phyloP scores from a whole-genome alignment of 805 yeast species.

The Starmerella tilneyi region DNA sequence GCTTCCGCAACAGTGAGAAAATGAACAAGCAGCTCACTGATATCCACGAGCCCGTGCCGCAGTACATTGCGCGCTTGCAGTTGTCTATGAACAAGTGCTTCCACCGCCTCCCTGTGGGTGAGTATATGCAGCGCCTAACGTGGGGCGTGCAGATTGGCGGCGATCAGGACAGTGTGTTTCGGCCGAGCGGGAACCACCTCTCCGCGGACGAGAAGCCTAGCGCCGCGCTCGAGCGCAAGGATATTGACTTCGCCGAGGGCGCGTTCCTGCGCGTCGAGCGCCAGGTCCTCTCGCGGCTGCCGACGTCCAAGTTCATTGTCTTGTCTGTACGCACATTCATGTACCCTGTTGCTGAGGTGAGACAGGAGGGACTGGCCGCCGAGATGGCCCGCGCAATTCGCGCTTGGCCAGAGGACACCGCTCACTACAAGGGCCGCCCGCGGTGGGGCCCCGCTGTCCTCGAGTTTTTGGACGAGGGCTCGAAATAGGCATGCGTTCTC shows the following conservation, averaged over 20 bases:
- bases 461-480: constrained; percentile 12
- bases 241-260: constrained; percentile 31
- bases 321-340: constrained; percentile 49
- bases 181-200: constrained; percentile 16
- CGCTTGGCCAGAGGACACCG: constrained; percentile 27
- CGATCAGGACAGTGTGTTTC: constrained; percentile 13
- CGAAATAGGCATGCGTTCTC: no score
- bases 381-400: constrained; percentile 54
- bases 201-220: constrained; percentile 23
- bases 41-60: constrained; percentile 67
- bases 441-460: constrained; percentile 23
- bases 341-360: constrained; percentile 41
- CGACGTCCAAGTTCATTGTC: constrained; percentile 37
- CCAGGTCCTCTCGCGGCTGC: constrained; percentile 45
- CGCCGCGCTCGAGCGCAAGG: constrained; percentile 29
- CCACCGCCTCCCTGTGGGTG: constrained; percentile 32
- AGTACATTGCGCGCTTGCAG: constrained; percentile 46
- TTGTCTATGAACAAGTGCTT: constrained; percentile 60
- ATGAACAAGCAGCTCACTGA: constrained; percentile 45
- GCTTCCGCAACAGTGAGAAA: constrained; percentile 54
- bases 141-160: constrained; percentile 51
- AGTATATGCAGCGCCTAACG: constrained; percentile 52
- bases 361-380: constrained; percentile 39
- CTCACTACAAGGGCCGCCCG: constrained; percentile 22
- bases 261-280: constrained; percentile 51